Evolutionary conservation across 306 rosid species (phyloP), one percentile per base, ranked within the genome.

Genomic region (Quercus suber): DNA sequence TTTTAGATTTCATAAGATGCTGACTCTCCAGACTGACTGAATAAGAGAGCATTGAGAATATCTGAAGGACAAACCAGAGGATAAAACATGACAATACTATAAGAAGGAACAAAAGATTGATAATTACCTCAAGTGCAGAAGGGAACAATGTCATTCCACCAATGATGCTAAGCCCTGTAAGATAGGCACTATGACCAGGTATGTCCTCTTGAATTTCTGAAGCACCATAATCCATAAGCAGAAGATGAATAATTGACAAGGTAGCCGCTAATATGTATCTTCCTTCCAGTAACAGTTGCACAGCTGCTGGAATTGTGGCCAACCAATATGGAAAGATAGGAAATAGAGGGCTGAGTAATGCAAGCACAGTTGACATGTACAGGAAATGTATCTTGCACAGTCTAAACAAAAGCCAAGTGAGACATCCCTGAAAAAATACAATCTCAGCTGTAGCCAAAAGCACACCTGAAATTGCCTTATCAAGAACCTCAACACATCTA

Each of bases 61-160:
- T 9, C 69, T 28, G 15, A 27, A 27, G 69, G 20, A 28, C 41
- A 68, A 68, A 33, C 12, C 17, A 60, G 28, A 58, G 64, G 23
- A 10, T n/a, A 4, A 58, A 58, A 1, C 11, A 13, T 31, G 21
- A 4, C 11, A 65, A 33, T 4, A 13, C 45, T 33, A 18, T 9
- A 31, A 64, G 3, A 27, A 64, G 45, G 12, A 31, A 64, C 25
- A 23, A 12, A 59, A 21, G 27, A 59, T 49, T 49, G 53, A 59
- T 21, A 37, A 43, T 64, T 80, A 95, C 99, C 99, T 95, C 99
- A 3, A 95, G 63, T 20, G 98, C 97, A 9, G 98, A 95, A 43
- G 96, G 91, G 79, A 95, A 95, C 87, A 95, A 87, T 49, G 99
- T 90, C 96, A 95, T 86, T 83, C 99, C 99, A 72, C 99, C 99